Conservation (phyloP, 345 rosid genomes). For the Eucalyptus regnans region DNA sequence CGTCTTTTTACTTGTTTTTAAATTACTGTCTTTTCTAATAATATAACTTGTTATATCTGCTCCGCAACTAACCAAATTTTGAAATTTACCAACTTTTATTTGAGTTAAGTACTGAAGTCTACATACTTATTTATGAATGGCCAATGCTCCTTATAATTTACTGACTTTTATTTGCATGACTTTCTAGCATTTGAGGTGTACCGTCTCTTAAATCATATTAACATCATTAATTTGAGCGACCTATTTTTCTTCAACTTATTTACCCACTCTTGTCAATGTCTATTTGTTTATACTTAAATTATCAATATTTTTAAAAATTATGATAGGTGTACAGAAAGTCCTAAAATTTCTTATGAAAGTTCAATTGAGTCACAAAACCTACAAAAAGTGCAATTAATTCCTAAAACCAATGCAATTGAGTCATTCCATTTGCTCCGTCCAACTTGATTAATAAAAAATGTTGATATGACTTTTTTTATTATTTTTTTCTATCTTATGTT, state of each 20-base stretch:
- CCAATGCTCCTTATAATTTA: neutral
- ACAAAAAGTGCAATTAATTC: no score
- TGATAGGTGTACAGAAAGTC: no score
- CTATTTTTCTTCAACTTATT: neutral
- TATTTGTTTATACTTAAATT: neutral
- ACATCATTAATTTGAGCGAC: neutral
- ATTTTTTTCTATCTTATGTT: no score
- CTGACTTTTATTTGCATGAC: neutral
- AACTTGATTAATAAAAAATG: neutral
- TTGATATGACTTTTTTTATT: neutral
- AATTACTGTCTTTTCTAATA: neutral
- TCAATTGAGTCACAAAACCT: no score
- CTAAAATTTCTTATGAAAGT: no score
- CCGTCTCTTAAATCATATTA: neutral
- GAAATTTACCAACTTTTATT: neutral
- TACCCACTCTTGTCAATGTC: neutral
- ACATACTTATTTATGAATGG: neutral
- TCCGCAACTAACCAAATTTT: neutral
- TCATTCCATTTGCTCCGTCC: fast-evolving
- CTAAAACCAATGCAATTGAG: neutral
- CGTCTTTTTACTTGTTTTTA: neutral
- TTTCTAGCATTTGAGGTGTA: neutral
- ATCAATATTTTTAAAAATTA: neutral
- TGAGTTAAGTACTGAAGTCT: neutral
- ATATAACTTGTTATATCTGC: neutral